Percentiles rank a stretch among this genome's conserved stretches.
Conservation (phyloP, 2,329 filamentous ascomycete genomes). For the Endoconidiophora polonica region DNA sequence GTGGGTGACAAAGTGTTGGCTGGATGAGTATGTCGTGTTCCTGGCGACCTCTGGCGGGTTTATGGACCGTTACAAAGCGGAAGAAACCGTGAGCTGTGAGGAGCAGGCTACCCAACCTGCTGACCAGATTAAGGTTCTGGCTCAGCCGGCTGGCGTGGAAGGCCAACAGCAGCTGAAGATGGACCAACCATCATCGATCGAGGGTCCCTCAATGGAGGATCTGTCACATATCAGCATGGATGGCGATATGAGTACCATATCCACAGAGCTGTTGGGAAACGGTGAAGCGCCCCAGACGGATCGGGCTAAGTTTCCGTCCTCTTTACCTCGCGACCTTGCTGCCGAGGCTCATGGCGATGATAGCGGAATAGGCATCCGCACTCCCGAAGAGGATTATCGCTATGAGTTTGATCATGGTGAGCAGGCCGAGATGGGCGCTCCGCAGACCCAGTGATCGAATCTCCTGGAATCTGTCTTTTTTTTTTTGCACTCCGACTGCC, state of each 20-base stretch:
- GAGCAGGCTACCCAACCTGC: not conserved
- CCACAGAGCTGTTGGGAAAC: not conserved
- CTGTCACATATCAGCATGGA: slow-evolving; percentile 14
- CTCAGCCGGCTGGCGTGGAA: not conserved
- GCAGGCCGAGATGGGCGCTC: slow-evolving; percentile 11
- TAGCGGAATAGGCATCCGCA: slow-evolving; percentile 57
- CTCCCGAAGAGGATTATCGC: slow-evolving; percentile 45
- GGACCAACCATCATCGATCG: not conserved
- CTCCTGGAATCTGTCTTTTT: not conserved
- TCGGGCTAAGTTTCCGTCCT: slow-evolving; percentile 32
- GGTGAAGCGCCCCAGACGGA: not conserved
- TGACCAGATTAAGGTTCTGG: not conserved
- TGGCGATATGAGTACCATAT: slow-evolving; percentile 15
- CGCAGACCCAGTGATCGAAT: slow-evolving; percentile 6
- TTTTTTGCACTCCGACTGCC: not conserved
- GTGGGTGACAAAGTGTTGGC: slow-evolving; percentile 92
- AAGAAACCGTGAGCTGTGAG: slow-evolving; percentile 15
- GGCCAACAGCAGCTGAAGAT: not conserved
- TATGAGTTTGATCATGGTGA: slow-evolving; percentile 12
- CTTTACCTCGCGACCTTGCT: not conserved
- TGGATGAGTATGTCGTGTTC: slow-evolving; percentile 88
- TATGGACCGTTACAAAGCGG: slow-evolving; percentile 39
- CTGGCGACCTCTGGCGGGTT: slow-evolving; percentile 83
- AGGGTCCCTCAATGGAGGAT: not conserved
- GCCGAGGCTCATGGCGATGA: slow-evolving; percentile 33